A percentile compares a stretch with the other conserved stretches of the same genome.
Evolutionary conservation across 805 yeast genomes (phyloP).

Genomic region (Pichia eremophila): DNA sequence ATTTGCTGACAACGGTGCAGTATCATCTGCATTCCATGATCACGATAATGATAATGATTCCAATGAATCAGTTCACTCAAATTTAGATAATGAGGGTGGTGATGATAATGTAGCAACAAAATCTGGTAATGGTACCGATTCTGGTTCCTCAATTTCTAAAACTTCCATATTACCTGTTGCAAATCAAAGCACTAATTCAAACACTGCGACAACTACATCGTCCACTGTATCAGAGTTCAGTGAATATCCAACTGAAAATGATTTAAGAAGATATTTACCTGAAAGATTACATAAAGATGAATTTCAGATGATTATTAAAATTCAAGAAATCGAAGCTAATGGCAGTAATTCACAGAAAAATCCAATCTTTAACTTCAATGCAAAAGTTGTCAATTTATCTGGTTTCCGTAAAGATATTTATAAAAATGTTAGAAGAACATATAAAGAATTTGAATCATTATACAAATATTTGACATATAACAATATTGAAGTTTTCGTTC

Average conservation of each 20-base stretch:
- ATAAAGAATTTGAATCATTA: conserved; percentile 64
- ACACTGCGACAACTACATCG: conserved; percentile 6
- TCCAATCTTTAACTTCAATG: conserved; percentile 71
- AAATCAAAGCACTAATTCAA: background rate
- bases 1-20: conserved; percentile 38
- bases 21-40: conserved; percentile 5
- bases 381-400: conserved; percentile 49
- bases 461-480: conserved; percentile 72
- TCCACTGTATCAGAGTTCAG: conserved; percentile 12
- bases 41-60: background rate
- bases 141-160: background rate
- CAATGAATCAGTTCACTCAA: background rate
- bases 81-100: background rate
- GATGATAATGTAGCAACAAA: background rate
- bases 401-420: conserved; percentile 63
- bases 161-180: background rate
- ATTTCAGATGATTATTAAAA: conserved; percentile 40
- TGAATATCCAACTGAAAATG: conserved; percentile 28
- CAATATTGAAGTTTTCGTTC: conserved; percentile 87
- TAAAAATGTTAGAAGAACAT: conserved; percentile 71
- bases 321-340: conserved; percentile 62
- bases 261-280: conserved; percentile 38
- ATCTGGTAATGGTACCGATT: background rate
- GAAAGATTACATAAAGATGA: conserved; percentile 35
- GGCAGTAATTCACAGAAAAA: conserved; percentile 53